Conservation (phyloP, 2,329 filamentous ascomycete genomes). For the Pyrenophora seminiperda region DNA sequence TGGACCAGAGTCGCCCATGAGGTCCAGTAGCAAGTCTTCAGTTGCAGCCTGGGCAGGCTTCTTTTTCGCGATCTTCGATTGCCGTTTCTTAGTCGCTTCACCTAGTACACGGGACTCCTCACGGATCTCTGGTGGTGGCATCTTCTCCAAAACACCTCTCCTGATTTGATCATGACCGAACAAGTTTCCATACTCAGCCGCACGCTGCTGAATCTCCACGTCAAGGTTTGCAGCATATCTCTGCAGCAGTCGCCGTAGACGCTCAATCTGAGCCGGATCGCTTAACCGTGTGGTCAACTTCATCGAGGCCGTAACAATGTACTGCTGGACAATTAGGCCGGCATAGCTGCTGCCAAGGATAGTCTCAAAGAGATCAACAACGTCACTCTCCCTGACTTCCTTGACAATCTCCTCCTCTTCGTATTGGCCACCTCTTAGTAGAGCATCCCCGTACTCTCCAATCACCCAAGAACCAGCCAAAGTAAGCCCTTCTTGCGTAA, state of each 20-base stretch:
- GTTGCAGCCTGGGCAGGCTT: conserved; percentile 81
- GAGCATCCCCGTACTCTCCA: conserved; percentile 90
- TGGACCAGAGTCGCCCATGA: conserved; percentile 83
- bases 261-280: conserved; percentile 83
- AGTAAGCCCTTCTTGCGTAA: conserved; percentile 94
- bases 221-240: conserved; percentile 84
- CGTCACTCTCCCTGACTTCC: conserved; percentile 82
- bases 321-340: conserved; percentile 88
- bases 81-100: conserved; percentile 65
- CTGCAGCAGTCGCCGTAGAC: conserved; percentile 77
- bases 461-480: conserved; percentile 96
- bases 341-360: conserved; percentile 96
- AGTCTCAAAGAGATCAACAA: conserved; percentile 88
- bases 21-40: conserved; percentile 86
- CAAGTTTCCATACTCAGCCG: conserved; percentile 94
- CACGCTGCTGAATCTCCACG: conserved; percentile 93
- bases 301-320: conserved; percentile 92
- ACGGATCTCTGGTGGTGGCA: conserved; percentile 96
- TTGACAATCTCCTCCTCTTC: conserved; percentile 90
- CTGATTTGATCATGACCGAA: conserved; percentile 88
- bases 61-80: conserved; percentile 66
- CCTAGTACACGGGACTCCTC: conserved; percentile 92
- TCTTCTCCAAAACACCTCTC: conserved; percentile 90
- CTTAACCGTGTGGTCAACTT: conserved; percentile 89
- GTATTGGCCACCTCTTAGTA: conserved; percentile 88